Evolutionary conservation across 768 basidiomycete genomes (phyloP).

Genomic region (Leccinum uliginosum): DNA sequence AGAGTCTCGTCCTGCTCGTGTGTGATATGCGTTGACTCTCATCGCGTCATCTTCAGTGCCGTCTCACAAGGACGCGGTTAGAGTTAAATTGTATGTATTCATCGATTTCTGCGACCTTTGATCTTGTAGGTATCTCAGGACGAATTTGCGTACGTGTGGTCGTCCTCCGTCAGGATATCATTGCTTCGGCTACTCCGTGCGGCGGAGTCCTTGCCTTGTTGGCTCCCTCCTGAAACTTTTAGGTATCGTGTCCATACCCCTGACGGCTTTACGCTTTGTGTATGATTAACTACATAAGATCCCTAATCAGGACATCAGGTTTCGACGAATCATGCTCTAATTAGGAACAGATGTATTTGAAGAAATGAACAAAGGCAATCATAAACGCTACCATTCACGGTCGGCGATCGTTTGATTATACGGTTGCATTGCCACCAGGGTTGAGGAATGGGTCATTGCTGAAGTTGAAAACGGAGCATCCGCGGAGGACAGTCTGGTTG

Average conservation of each 20-base stretch:
- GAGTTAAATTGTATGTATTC: not conserved
- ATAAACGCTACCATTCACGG: not conserved
- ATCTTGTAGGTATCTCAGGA: not conserved
- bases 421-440: not conserved
- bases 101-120: not conserved
- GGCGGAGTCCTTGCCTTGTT: not conserved
- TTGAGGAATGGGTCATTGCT: slow-evolving; percentile 27
- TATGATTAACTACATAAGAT: not conserved
- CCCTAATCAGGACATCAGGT: not conserved
- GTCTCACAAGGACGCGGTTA: not conserved
- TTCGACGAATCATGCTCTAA: not conserved
- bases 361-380: not conserved
- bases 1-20: not conserved
- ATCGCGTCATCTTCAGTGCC: too few species aligned
- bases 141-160: not conserved
- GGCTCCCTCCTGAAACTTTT: not conserved
- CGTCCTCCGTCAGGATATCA: not conserved
- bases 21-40: not conserved
- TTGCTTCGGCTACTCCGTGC: not conserved
- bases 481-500: slow-evolving; percentile 30
- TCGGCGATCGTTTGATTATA: not conserved
- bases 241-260: not conserved
- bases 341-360: not conserved
- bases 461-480: slow-evolving; percentile 30
- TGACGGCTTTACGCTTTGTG: not conserved